Conservation (phyloP, 1,139 yeast genomes). For the Scheffersomyces segobiensis region DNA sequence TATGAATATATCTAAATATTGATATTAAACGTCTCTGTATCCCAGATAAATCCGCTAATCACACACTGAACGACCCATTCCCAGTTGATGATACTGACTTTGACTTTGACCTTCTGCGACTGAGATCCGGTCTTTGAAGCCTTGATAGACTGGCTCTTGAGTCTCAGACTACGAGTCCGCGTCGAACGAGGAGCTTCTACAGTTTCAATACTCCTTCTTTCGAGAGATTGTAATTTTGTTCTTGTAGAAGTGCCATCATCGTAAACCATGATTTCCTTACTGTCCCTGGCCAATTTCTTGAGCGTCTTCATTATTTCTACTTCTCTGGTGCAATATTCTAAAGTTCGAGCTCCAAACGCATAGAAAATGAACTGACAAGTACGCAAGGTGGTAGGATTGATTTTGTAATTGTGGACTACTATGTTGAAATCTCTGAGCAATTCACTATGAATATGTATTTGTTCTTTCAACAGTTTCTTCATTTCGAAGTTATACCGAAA, state of each 20-base stretch:
- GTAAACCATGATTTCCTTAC: constrained; percentile 20
- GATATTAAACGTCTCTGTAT: background rate
- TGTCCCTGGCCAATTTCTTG: constrained; percentile 3
- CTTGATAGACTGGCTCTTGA: background rate
- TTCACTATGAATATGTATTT: constrained; percentile 36
- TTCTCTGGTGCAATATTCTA: constrained; percentile 14
- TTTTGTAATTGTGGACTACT: constrained; percentile 26
- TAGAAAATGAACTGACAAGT: constrained; percentile 48
- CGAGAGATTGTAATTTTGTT: constrained; percentile 3
- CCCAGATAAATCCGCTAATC: constrained; percentile 41
- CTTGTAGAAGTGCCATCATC: constrained; percentile 19
- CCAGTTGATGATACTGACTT: constrained; percentile 48
- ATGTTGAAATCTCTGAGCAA: constrained; percentile 33
- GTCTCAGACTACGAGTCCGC: background rate
- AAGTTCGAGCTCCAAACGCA: constrained; percentile 44
- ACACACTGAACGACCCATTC: constrained; percentile 79
- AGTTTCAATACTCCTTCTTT: background rate
- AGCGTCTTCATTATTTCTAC: constrained; percentile 7
- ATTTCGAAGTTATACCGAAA: constrained; percentile 34
- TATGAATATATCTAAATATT: background rate
- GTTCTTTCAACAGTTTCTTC: constrained; percentile 28
- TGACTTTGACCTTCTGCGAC: constrained; percentile 4
- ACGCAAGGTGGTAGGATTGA: constrained; percentile 26
- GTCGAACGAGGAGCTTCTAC: background rate
- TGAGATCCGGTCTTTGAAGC: background rate